phyloP scores from a whole-genome alignment of 2,329 filamentous ascomycete species.

The Calonectria leucothoes region DNA sequence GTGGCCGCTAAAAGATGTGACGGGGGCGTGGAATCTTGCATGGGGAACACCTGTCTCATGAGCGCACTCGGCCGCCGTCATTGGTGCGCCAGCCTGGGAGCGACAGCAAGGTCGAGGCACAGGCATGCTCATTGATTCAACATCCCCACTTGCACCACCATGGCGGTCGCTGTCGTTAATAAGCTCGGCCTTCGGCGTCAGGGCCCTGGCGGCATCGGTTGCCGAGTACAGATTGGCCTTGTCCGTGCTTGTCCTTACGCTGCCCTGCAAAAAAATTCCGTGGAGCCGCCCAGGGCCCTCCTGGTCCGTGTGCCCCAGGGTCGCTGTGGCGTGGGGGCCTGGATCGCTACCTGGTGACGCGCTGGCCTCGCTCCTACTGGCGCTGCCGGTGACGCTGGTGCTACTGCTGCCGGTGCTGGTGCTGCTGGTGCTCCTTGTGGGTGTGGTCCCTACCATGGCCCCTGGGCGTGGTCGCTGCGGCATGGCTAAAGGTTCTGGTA shows the following conservation, averaged over 20 bases:
- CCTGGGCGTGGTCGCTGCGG: not conserved
- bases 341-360: constrained; percentile 19
- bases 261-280: constrained; percentile 25
- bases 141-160: constrained; percentile 11
- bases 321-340: constrained; percentile 35
- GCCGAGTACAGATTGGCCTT: constrained; percentile 31
- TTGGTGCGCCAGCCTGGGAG: constrained; percentile 39
- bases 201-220: constrained; percentile 35
- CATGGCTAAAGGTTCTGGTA: not conserved
- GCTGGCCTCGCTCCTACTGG: constrained; percentile 4
- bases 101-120: constrained; percentile 28
- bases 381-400: not conserved
- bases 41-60: constrained; percentile 37
- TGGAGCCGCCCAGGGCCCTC: constrained; percentile 27
- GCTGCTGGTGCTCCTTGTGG: not conserved
- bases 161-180: constrained; percentile 8
- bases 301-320: constrained; percentile 36
- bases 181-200: constrained; percentile 31
- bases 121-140: constrained; percentile 35
- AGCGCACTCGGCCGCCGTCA: constrained; percentile 27
- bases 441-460: not conserved
- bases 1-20: constrained; percentile 11
- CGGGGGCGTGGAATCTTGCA: constrained; percentile 18
- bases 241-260: constrained; percentile 14
- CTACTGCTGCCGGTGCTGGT: not conserved